Conservation (phyloP, 2,329 filamentous ascomycete species). For the Colletotrichum sp. region DNA sequence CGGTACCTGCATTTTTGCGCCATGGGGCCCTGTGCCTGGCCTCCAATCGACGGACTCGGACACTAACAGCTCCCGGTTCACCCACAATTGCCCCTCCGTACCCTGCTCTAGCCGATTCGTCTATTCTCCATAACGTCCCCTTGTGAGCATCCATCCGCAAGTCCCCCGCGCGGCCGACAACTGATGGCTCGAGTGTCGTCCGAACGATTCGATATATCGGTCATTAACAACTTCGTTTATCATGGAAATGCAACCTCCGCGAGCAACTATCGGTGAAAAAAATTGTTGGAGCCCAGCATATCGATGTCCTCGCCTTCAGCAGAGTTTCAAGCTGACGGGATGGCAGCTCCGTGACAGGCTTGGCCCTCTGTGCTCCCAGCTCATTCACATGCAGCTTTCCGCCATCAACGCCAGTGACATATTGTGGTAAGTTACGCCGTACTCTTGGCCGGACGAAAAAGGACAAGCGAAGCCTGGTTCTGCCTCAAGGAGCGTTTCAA, state of each 20-base stretch:
- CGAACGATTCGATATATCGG: background rate
- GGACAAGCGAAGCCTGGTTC: background rate
- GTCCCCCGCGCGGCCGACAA: background rate
- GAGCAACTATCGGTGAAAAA: background rate
- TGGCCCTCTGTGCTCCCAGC: background rate
- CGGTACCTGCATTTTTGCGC: conserved; percentile 17
- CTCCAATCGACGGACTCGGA: conserved; percentile 4
- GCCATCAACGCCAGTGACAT: background rate
- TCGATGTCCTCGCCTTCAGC: background rate
- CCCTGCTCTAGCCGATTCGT: background rate
- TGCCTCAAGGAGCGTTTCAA: conserved; percentile 1
- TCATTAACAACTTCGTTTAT: background rate
- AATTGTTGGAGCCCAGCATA: background rate
- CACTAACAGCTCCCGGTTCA: conserved; percentile 4
- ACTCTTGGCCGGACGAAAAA: background rate
- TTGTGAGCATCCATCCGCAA: background rate
- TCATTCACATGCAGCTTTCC: background rate
- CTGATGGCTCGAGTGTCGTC: background rate
- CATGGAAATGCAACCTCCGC: background rate
- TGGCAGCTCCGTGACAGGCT: background rate
- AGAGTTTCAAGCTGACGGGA: background rate
- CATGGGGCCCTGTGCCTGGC: background rate
- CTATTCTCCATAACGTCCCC: background rate
- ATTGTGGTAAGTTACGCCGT: background rate
- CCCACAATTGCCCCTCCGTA: background rate